Base-by-base conservation (phyloP, 2,329 filamentous ascomycete species). In the Sclerotinia borealis region DNA sequence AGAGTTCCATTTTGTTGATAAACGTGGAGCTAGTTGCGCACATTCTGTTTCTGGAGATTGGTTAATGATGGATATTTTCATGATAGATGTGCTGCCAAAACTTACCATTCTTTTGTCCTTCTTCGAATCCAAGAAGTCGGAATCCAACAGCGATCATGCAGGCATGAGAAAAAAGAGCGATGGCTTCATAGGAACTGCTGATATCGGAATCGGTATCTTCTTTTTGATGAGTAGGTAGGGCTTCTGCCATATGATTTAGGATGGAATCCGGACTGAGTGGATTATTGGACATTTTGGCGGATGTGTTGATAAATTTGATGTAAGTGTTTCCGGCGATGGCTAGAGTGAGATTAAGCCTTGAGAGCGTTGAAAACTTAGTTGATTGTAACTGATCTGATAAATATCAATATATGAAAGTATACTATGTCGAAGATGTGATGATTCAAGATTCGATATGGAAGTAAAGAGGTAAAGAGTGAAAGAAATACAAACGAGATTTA, bases 151-250 rank as follows among this genome's bases (percentile, higher is more conserved):
- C 87, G 29, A 85, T 75, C 86, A 98, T 90, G 71, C 88, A 92
- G 4, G 91, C 89, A 76, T 99, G 93, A 25, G 88, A 81, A 67
- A 96, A 88, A 29, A 98, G 83, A 19, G 91, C 92, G 65, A 97
- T 80, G 54, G 89, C 91, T 77, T 98, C 93, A 74, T 89, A 91
- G 0, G 89, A 84, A 64, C 84, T 88, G 68, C 87, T 86, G 36
- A 93, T 74, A 68, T 86, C 83, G 5, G 85, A 86, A n/a, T 78
- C 80, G 22, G 80, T 79, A 72, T 86, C 84, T 65, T 74, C 78
- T 56, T 77, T 72, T 0, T 76, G 68, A 68, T 85, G 83, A 2
- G 80, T 82, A 11, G 85, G 83, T 60, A 88, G 75, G 36, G 84
- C 84, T 50, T 85, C 80, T 63, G 82, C 81, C 84, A 88, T 87